These are phyloP conservation scores for Gynostemma pentaphyllum DNA, from an alignment of 306 rosid genomes.

Conservation along the genomic window DNA sequence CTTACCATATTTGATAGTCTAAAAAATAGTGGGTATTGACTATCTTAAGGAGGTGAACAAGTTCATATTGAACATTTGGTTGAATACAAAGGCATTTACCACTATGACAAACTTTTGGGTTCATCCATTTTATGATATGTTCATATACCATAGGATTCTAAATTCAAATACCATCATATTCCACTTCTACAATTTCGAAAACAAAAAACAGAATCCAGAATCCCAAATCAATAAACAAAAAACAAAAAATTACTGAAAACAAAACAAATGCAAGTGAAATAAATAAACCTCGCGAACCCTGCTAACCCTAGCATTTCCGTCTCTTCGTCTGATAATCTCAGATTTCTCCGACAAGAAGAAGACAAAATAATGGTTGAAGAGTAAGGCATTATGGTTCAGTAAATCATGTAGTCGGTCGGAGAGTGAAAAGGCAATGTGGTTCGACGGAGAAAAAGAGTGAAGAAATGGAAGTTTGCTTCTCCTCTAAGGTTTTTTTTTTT, in stretches of 20 bases:
- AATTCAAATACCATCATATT: background rate
- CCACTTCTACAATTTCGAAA: constrained; percentile 22
- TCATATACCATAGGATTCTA: too few relatives aligned
- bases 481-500: constrained; percentile 1
- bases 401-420: too few relatives aligned
- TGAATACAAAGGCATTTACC: too few relatives aligned
- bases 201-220: constrained; percentile 15
- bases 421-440: background rate
- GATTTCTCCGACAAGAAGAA: background rate
- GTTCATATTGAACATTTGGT: too few relatives aligned
- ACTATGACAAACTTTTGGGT: too few relatives aligned
- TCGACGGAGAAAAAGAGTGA: background rate
- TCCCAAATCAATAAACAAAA: constrained; percentile 15
- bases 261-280: background rate
- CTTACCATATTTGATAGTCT: too few relatives aligned
- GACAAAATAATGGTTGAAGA: background rate
- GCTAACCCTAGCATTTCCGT: background rate
- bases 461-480: constrained; percentile 1
- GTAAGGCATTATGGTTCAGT: background rate
- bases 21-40: too few relatives aligned
- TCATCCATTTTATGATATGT: too few relatives aligned
- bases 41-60: too few relatives aligned
- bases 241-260: background rate
- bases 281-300: constrained; percentile 82
- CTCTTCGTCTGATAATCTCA: background rate